Evolutionary conservation across 1,284 basidiomycete genomes (phyloP), one percentile per base, ranked within the genome.

Genomic region (Microbotryum scabiosae): DNA sequence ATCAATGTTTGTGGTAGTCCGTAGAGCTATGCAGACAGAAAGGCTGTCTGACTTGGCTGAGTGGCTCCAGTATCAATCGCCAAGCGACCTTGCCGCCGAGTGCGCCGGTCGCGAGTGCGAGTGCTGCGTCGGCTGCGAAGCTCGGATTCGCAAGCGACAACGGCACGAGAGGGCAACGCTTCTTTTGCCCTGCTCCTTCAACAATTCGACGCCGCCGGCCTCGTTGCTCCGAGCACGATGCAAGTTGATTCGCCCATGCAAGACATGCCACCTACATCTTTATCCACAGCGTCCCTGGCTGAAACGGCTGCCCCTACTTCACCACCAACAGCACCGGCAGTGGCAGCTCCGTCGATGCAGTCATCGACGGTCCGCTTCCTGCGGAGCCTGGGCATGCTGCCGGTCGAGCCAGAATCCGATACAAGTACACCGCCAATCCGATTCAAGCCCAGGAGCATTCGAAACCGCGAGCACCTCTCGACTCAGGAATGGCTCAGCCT

Each of bases 291-390:
- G n/a, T n/a, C n/a, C n/a, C n/a, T 41, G 36, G 10, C 16, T 12
- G 36, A 41, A 49, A 12, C 14, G 14, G 47, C 28, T 49, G 23
- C 23, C 21, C 12, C 23, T 28, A 23, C 1, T n/a, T n/a, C 28
- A 23, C 47, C 23, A 49, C 23, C 14, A 20, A 16, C 28, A 23
- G 47, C 23, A 49, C 12, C 23, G n/a, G 23, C 23, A 18, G 47
- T 10, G 20, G 9, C 23, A 49, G 47, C 28, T 23, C 28, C 47
- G 26, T 23, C 23, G 51, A 20, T 32, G 28, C 26, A 32, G 50
- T 63, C 52, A 51, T 66, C 57, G 21, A 56, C 57, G 14, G 47
- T 8, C 28, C 53, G 23, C 16, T 50, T 67, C 20, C 52, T 63
- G 16, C 30, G 56, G 18, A 55, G 55, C 26, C 25, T 59, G 49